A percentile compares a stretch with the other conserved stretches of the same genome.
Conservation (phyloP, 2,329 filamentous ascomycete species). For the Seiridium unicorne region DNA sequence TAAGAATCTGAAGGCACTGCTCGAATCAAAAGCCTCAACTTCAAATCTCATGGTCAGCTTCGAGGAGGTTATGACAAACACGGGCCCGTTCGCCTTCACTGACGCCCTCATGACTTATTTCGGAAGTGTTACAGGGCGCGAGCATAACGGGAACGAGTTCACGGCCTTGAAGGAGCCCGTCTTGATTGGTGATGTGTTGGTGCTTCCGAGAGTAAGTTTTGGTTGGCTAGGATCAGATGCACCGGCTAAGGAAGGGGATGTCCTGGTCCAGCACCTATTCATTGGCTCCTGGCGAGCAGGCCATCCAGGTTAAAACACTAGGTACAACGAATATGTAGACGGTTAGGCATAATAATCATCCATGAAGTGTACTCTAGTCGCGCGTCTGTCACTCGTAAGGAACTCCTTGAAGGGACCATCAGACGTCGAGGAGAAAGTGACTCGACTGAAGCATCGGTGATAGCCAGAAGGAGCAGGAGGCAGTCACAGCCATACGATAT, state of each 20-base stretch:
- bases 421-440: too few species aligned
- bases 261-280: background rate
- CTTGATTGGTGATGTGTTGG: constrained; percentile 30
- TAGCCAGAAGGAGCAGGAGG: too few species aligned
- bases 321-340: background rate
- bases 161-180: constrained; percentile 23
- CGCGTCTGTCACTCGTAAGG: too few species aligned
- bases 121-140: background rate
- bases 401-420: too few species aligned
- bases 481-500: too few species aligned
- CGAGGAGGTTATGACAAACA: constrained; percentile 1
- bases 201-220: constrained; percentile 26
- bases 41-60: background rate
- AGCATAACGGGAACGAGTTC: constrained; percentile 27
- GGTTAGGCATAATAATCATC: too few species aligned
- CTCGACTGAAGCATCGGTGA: too few species aligned
- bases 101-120: background rate
- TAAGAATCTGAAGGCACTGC: background rate
- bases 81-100: background rate
- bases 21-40: background rate
- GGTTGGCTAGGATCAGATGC: constrained; percentile 16
- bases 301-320: background rate
- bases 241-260: background rate
- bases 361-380: too few species aligned
- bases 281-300: background rate